These are phyloP conservation scores for Paspalum vaginatum DNA, from an alignment of 176 grass and related monocot genomes.

Conservation along the genomic window DNA sequence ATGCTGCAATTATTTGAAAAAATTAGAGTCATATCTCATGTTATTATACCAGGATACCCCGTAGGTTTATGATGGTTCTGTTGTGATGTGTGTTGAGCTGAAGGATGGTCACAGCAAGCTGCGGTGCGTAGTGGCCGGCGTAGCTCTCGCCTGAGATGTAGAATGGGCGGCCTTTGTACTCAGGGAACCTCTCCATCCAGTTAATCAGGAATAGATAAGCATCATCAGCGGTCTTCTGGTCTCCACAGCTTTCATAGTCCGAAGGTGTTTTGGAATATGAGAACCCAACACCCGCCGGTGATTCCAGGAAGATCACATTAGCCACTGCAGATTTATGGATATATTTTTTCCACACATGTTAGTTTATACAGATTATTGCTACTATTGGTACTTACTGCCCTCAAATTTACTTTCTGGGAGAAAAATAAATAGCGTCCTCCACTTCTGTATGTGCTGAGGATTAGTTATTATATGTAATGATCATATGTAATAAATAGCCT, in stretches of 20 bases:
- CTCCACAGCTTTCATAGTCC: conserved; percentile 29
- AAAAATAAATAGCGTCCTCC: too few relatives aligned
- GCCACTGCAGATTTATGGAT: conserved; percentile 25
- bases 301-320: conserved; percentile 60
- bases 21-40: neutral
- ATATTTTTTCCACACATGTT: too few relatives aligned
- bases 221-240: conserved; percentile 36
- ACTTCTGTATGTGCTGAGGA: too few relatives aligned
- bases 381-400: too few relatives aligned
- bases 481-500: too few relatives aligned
- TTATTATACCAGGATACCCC: conserved; percentile 36
- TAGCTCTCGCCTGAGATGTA: conserved; percentile 67
- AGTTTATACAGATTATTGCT: too few relatives aligned
- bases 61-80: conserved; percentile 39
- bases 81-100: conserved; percentile 28
- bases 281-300: conserved; percentile 54
- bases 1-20: too few relatives aligned
- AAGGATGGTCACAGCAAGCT: conserved; percentile 46
- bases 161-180: conserved; percentile 45
- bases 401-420: neutral
- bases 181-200: conserved; percentile 44
- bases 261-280: conserved; percentile 49
- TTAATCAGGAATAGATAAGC: conserved; percentile 45
- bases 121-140: conserved; percentile 46
- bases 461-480: too few relatives aligned